Evolutionary conservation across 2,329 filamentous ascomycete species (phyloP).

Genomic region (Verticillium zaregamsianum): DNA sequence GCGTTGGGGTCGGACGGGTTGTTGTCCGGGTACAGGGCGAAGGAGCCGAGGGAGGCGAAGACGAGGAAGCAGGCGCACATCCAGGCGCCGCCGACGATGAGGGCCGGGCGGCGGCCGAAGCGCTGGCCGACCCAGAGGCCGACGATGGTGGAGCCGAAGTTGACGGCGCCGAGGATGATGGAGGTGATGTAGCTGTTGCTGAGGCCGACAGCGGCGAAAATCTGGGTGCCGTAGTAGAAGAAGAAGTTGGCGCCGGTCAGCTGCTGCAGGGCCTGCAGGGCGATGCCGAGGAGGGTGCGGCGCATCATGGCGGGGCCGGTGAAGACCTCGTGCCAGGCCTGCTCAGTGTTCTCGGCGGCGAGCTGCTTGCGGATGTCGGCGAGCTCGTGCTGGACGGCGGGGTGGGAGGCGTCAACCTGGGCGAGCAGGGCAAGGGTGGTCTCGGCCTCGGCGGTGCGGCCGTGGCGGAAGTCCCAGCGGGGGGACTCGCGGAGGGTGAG

Average conservation of each 20-base stretch:
- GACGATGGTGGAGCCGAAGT: constrained; percentile 61
- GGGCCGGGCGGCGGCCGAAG: constrained; percentile 57
- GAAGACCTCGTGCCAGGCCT: constrained; percentile 57
- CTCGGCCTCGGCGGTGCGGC: constrained; percentile 43
- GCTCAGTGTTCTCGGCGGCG: constrained; percentile 41
- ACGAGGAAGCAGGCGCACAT: constrained; percentile 49
- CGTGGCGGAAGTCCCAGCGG: constrained; percentile 44
- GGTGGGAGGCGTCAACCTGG: constrained; percentile 33
- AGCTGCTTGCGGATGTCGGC: constrained; percentile 48
- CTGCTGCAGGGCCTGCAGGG: constrained; percentile 63
- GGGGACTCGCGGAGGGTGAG: constrained; percentile 52
- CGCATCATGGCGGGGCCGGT: constrained; percentile 64
- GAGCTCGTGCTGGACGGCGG: constrained; percentile 42
- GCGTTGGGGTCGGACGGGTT: constrained; percentile 25
- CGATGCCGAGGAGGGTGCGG: constrained; percentile 57
- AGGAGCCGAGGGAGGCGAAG: constrained; percentile 46
- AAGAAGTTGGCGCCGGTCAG: constrained; percentile 66
- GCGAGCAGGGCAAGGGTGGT: constrained; percentile 41
- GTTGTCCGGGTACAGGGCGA: constrained; percentile 28
- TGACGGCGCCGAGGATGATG: constrained; percentile 64
- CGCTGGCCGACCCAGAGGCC: constrained; percentile 64
- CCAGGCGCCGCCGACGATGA: constrained; percentile 61
- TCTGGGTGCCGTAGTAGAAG: constrained; percentile 63
- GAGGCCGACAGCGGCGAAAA: constrained; percentile 63
- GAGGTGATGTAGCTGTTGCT: constrained; percentile 62